phyloP scores from a whole-genome alignment of 225 moss, liverwort and hornwort species.

The Polytrichum commune region DNA sequence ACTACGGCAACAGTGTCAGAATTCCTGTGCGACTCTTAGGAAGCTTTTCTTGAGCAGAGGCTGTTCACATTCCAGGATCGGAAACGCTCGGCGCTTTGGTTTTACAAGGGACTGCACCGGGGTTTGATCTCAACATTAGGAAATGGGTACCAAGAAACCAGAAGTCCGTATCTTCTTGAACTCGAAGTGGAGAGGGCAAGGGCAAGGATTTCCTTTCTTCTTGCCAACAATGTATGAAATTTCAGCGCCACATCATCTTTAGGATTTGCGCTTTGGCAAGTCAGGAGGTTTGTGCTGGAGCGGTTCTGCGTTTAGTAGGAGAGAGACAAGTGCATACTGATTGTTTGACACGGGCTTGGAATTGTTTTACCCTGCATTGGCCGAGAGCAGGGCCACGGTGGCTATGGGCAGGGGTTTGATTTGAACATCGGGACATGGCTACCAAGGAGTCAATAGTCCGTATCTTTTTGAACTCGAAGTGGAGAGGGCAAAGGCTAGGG shows the following conservation, averaged over 20 bases:
- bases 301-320: too few species aligned
- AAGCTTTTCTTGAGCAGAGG: too few species aligned
- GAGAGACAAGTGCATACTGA: too few species aligned
- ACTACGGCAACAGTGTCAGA: too few species aligned
- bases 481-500: neutral
- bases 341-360: neutral
- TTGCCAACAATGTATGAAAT: neutral
- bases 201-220: neutral
- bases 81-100: too few species aligned
- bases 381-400: slow-evolving; percentile 13
- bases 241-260: neutral
- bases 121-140: too few species aligned
- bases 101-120: neutral
- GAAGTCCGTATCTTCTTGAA: too few species aligned
- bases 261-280: neutral
- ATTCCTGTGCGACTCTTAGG: too few species aligned
- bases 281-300: too few species aligned
- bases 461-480: too few species aligned
- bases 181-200: too few species aligned
- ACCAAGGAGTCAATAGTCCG: neutral
- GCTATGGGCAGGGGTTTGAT: slow-evolving; percentile 7
- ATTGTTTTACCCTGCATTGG: slow-evolving; percentile 1
- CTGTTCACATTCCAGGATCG: too few species aligned
- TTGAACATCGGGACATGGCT: neutral
- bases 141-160: neutral